Base-by-base conservation (phyloP, 805 yeast genomes). In the Candida loeiensis region DNA sequence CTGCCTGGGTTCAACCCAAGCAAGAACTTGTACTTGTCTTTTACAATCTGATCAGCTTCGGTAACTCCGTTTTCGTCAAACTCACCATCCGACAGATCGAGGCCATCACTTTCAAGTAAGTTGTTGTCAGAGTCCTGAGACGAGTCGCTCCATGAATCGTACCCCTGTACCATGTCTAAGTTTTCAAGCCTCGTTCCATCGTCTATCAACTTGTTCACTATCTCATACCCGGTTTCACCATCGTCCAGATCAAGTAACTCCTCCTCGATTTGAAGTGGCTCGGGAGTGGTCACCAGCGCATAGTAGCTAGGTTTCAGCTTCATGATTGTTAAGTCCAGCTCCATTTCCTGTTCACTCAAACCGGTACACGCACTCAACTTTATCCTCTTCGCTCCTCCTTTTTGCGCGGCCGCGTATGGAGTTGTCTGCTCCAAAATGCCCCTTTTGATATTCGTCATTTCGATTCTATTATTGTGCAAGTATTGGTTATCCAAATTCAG, bases 361-460 rank as follows among this genome's bases (percentile, higher is more conserved):
- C 64, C 63, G 4, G 40, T 9, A 33, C 62, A 55, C 6, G 45
- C 30, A 20, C 38, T 41, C 16, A 61, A 43, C 35, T 34, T 39
- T 24, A 41, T 22, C 28, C 39, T 37, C 17, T 41, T 43, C 12
- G 11, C 17, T 5, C 12, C 33, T 6, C 13, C 13, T 17, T 17
- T 18, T 6, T 21, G 14, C 6, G 37, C 13, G 6, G n/a, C 26
- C 15, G 16, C 39, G 13, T 12, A 13, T 18, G 38, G 37, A 13
- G 37, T 34, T 20, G 45, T 29, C 24, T 40, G 36, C 22, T 39
- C 30, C 13, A 46, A 35, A 11, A 56, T 46, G 7, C 33, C 28
- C 25, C 36, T 44, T 35, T 58, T 63, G 28, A 58, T 55, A 40
- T 56, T 54, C 9, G 71, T 58, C 21, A 61, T 41, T 42, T 66